These are phyloP conservation scores for Calonectria pseudoturangicola DNA, from an alignment of 2,329 filamentous ascomycete species.

Conservation along the genomic window DNA sequence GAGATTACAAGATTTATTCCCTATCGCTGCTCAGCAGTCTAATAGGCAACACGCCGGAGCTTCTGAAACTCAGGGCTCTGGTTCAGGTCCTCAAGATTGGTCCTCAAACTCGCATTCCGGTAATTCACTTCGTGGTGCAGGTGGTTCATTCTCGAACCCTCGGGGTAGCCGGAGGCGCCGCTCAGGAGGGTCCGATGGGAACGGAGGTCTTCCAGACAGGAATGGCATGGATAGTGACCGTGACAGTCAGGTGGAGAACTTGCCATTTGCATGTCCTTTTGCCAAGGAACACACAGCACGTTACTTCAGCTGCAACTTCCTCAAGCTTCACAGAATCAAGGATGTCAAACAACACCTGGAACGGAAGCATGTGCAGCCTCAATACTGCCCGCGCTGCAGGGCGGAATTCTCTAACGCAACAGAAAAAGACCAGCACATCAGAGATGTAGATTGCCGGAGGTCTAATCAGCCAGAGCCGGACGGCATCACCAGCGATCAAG, in stretches of 20 bases:
- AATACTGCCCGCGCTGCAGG: not conserved
- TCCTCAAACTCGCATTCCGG: not conserved
- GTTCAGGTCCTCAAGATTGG: not conserved
- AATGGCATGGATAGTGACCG: not conserved
- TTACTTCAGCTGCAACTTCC: conserved; percentile 18
- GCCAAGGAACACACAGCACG: conserved; percentile 21
- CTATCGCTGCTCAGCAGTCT: not conserved
- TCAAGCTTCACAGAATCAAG: not conserved
- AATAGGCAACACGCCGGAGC: not conserved
- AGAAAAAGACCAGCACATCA: not conserved
- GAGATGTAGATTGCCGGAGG: not conserved
- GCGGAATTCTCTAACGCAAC: not conserved
- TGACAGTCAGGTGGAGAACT: not conserved
- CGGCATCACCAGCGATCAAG: conserved; percentile 11
- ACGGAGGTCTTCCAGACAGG: not conserved
- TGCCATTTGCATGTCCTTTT: conserved; percentile 16
- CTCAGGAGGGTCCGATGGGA: not conserved
- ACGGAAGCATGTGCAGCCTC: conserved; percentile 6
- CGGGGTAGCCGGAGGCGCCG: not conserved
- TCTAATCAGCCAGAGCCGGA: conserved; percentile 12
- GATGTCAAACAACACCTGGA: conserved; percentile 24
- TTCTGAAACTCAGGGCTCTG: not conserved
- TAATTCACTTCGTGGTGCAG: not conserved
- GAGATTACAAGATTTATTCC: conserved; percentile 1
- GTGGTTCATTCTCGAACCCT: not conserved